Base-by-base conservation (phyloP, 1,284 basidiomycete genomes). In the Cutaneotrichosporon dermatis region DNA sequence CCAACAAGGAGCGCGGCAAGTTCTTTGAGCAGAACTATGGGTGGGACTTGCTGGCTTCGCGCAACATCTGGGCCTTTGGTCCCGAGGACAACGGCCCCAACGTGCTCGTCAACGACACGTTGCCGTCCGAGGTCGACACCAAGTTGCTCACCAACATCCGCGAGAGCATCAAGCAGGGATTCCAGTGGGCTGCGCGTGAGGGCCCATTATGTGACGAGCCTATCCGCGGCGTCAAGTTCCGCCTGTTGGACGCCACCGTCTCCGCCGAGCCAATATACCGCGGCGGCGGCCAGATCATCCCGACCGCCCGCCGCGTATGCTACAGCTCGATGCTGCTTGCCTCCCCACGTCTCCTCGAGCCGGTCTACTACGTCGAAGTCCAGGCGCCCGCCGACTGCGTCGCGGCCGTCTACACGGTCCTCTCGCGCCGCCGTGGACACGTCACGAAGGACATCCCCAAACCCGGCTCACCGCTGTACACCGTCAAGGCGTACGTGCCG, bases 41-140 rank as follows among this genome's bases (percentile, higher is more conserved):
- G 61, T 99, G 96, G 96, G 96, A 99, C 80, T 77, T 98, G 71
- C 84, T 99, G 63, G 95, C 96, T 2, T 94, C 92, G 50, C 85
- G 96, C 60, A 97, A 94, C 71, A 95, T 99, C 79, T 99, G 96
- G 96, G 92, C 94, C n/a, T 99, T 99, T 79, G 96, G 96, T 25
- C 95, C 96, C 5, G 93, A 98, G 66, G 92, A 95, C 54, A 88
- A 87, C 66, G 92, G 93, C 0, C 86, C 96, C 3, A 99, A 99
- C 77, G 85, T 96, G 58, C 79, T 99, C 51, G 81, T 99, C 67
- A 95, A 99, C 76, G 96, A 99, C 74, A 98, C 96, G 1, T 79
- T 99, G 50, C 95, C 96, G 4, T 91, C 89, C 13, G 92, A 97
- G 80, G 84, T 94, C 51, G 95, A 99, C 80, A 97, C 97, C 79